Evolutionary conservation across 495 filamentous ascomycete genomes (phyloP).

Genomic region (Penicillium fimorum): DNA sequence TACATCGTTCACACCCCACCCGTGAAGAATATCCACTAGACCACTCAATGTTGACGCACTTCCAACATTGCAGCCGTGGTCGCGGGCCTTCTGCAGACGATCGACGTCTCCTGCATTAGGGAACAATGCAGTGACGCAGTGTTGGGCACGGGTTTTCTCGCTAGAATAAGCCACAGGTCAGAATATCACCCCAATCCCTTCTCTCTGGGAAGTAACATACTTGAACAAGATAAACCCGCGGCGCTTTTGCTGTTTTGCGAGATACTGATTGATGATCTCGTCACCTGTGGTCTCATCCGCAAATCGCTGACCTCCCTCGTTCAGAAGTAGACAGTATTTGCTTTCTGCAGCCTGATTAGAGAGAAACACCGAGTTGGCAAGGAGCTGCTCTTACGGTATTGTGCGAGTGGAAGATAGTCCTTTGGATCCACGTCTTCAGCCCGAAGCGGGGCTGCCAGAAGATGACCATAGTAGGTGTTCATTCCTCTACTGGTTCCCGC

Average conservation of each 20-base stretch:
- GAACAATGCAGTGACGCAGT: conserved; percentile 24
- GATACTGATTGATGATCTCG: conserved; percentile 31
- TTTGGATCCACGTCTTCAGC: conserved; percentile 21
- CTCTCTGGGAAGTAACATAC: conserved; percentile 11
- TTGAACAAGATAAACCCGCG: conserved; percentile 29
- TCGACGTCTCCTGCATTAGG: conserved; percentile 29
- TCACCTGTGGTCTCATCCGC: conserved; percentile 26
- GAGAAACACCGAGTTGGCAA: neutral
- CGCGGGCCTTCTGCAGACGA: conserved; percentile 27
- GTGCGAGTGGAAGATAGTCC: conserved; percentile 27
- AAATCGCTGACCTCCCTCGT: conserved; percentile 22
- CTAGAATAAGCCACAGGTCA: conserved; percentile 2
- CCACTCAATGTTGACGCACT: conserved; percentile 17
- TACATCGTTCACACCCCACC: conserved; percentile 20
- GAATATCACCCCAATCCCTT: too few relatives aligned
- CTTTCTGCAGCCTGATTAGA: conserved; percentile 20
- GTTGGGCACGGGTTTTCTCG: conserved; percentile 23
- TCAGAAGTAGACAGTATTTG: conserved; percentile 26
- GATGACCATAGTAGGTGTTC: conserved; percentile 29
- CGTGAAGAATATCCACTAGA: conserved; percentile 12
- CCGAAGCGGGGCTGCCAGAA: conserved; percentile 22
- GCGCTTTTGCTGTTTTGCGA: conserved; percentile 31
- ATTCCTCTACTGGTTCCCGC: conserved; percentile 26
- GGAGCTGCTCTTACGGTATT: conserved; percentile 21
- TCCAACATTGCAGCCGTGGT: conserved; percentile 28